phyloP scores from a whole-genome alignment of 177 flowering plant species.

The Telopea speciosissima region DNA sequence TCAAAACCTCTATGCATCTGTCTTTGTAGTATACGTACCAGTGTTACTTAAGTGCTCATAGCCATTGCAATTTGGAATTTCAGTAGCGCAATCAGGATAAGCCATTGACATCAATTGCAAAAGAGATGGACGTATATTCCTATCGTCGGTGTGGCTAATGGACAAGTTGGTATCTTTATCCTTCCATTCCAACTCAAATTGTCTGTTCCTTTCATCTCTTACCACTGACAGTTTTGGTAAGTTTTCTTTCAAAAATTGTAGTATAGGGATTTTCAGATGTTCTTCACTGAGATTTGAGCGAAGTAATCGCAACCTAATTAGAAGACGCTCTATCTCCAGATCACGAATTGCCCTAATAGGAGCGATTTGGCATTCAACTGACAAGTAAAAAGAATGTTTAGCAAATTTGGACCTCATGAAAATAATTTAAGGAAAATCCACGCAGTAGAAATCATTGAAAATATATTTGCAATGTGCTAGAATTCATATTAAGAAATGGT shows the following conservation, averaged over 20 bases:
- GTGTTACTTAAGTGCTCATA: conserved; percentile 45
- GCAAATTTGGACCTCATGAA: no score
- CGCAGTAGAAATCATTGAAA: no score
- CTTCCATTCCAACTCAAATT: conserved; percentile 54
- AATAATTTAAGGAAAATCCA: no score
- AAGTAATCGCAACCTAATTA: conserved; percentile 56
- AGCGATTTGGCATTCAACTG: conserved; percentile 50
- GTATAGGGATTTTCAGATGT: conserved; percentile 47
- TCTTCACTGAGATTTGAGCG: conserved; percentile 53
- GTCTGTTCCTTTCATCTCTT: conserved; percentile 33
- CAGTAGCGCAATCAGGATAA: conserved; percentile 34
- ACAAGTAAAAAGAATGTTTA: conserved; percentile 3
- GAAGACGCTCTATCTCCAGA: conserved; percentile 48
- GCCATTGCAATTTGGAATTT: conserved; percentile 35
- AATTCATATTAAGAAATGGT: no score
- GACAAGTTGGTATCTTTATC: conserved; percentile 24
- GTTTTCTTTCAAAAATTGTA: conserved; percentile 54
- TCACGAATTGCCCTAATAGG: conserved; percentile 64
- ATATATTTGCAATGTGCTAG: no score
- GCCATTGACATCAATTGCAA: conserved; percentile 43
- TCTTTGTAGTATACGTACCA: conserved; percentile 22
- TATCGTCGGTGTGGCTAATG: conserved; percentile 28
- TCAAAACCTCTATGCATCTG: neutral
- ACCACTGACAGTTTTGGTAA: conserved; percentile 49
- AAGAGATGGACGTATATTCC: conserved; percentile 40